Evolutionary conservation across 1,284 basidiomycete species (phyloP).

Genomic region (Fistulina hepatica): DNA sequence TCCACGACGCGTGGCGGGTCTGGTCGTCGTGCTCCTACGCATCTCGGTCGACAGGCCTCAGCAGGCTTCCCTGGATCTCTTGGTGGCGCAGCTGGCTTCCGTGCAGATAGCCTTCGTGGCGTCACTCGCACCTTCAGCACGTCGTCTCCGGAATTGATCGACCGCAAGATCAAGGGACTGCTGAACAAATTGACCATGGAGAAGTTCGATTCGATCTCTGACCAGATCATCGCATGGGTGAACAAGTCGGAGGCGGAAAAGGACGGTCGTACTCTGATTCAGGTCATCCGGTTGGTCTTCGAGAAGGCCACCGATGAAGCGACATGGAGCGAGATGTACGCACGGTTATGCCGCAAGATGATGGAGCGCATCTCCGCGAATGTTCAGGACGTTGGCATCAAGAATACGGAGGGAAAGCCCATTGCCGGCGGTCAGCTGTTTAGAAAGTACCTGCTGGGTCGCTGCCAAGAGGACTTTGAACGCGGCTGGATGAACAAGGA

Average conservation of each 20-base stretch:
- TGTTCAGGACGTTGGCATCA: constrained; percentile 81
- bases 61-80: constrained; percentile 54
- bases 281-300: constrained; percentile 93
- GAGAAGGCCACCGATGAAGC: constrained; percentile 97
- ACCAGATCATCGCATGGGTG: constrained; percentile 89
- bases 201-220: constrained; percentile 91
- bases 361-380: constrained; percentile 81
- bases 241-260: constrained; percentile 90
- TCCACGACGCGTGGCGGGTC: constrained; percentile 52
- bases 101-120: constrained; percentile 35
- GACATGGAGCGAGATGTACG: constrained; percentile 95
- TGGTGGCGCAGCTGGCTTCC: constrained; percentile 14
- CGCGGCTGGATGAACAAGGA: constrained; percentile 75
- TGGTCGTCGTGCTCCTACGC: constrained; percentile 38
- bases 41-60: constrained; percentile 67
- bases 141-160: constrained; percentile 75
- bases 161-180: constrained; percentile 87
- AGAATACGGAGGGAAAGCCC: constrained; percentile 68
- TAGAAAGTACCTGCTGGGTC: constrained; percentile 86
- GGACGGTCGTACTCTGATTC: constrained; percentile 88
- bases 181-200: constrained; percentile 98
- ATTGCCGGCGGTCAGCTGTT: constrained; percentile 89
- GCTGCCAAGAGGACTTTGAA: constrained; percentile 94
- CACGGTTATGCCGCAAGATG: constrained; percentile 87
- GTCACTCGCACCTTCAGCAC: constrained; percentile 68